A percentile compares a stretch with the other conserved stretches of the same genome.
Conservation (phyloP, 768 basidiomycete species). For the Epithele typhae region DNA sequence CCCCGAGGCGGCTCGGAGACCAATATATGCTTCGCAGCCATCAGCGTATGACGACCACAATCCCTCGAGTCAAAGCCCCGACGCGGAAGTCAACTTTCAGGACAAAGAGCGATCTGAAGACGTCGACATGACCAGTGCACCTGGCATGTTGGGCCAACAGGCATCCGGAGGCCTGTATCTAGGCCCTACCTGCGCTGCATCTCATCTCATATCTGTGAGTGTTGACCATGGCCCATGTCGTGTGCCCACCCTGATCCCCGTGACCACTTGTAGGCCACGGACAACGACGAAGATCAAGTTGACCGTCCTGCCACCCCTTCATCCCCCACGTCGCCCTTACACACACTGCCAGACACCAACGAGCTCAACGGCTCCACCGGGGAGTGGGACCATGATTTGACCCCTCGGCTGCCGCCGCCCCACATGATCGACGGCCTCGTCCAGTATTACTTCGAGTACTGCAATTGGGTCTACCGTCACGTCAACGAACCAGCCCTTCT, state of each 20-base stretch:
- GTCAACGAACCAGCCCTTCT: constrained; percentile 62
- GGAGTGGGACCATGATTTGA: constrained; percentile 71
- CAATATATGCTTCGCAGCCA: constrained; percentile 14
- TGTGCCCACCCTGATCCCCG: constrained; percentile 27
- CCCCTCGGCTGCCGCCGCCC: constrained; percentile 58
- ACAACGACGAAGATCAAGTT: constrained; percentile 19
- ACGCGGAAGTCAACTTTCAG: constrained; percentile 43
- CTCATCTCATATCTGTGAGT: constrained; percentile 60
- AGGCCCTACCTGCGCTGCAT: constrained; percentile 74
- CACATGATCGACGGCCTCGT: constrained; percentile 72
- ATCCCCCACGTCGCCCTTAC: constrained; percentile 14
- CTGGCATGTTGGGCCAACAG: constrained; percentile 65
- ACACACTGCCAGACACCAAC: constrained; percentile 33
- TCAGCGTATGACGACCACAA: constrained; percentile 20
- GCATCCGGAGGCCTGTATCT: constrained; percentile 68
- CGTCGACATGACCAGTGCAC: constrained; percentile 32
- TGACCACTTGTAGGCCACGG: not conserved
- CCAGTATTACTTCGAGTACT: constrained; percentile 77
- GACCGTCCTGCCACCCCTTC: constrained; percentile 8
- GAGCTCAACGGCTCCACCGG: constrained; percentile 24
- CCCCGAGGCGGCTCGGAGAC: constrained; percentile 22
- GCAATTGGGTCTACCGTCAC: constrained; percentile 85
- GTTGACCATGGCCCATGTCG: constrained; percentile 33
- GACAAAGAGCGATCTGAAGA: constrained; percentile 23
- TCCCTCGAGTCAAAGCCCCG: constrained; percentile 50